Evolutionary conservation across 2,329 filamentous ascomycete species (phyloP).

Genomic region (Dryadomyces quercivorus): DNA sequence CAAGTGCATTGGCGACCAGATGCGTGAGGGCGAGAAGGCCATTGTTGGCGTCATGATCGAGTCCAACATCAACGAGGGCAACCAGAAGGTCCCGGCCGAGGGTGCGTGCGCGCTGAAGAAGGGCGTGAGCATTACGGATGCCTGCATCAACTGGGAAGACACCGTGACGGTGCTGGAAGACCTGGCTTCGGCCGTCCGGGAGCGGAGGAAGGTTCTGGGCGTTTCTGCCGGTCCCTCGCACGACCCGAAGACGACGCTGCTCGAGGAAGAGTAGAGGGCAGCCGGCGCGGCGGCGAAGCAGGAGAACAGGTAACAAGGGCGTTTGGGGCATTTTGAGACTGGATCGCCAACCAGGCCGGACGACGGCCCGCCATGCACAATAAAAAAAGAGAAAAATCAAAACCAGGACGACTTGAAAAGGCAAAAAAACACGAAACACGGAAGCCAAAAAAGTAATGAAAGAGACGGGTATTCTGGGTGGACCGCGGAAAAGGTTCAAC

Average conservation of each 20-base stretch:
- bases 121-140: constrained; percentile 90
- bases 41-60: constrained; percentile 99
- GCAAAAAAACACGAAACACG: background rate
- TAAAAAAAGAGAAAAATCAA: no score
- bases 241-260: constrained; percentile 28
- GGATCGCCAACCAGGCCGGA: background rate
- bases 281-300: background rate
- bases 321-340: background rate
- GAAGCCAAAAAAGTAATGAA: background rate
- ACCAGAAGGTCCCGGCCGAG: constrained; percentile 77
- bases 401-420: background rate
- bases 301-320: background rate
- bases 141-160: constrained; percentile 86
- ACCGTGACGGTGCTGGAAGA: constrained; percentile 75
- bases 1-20: constrained; percentile 67
- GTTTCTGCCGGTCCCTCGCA: constrained; percentile 20
- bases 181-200: constrained; percentile 71
- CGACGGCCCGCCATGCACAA: no score
- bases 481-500: background rate
- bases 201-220: constrained; percentile 48
- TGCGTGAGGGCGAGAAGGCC: constrained; percentile 72
- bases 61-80: constrained; percentile 87
- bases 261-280: constrained; percentile 36
- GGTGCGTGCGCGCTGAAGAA: constrained; percentile 69
- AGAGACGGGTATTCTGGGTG: background rate